Evolutionary conservation across 352 stramenopile genomes (phyloP).

Genomic region (Phytophthora agathidicida): DNA sequence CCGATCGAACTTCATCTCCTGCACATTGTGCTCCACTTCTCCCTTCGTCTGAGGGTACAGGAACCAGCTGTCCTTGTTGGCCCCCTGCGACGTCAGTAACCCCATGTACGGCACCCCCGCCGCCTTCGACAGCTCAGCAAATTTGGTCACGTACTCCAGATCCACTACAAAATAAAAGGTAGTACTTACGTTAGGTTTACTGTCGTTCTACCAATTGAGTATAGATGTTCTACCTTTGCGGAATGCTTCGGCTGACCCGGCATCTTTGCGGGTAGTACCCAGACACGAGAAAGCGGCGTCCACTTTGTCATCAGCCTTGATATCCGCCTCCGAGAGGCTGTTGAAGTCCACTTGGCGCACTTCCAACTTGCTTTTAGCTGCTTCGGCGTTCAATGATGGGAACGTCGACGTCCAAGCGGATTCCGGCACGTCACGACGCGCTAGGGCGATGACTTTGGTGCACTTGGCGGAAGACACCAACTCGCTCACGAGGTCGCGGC

Average conservation of each 20-base stretch:
- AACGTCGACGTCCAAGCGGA: slow-evolving; percentile 53
- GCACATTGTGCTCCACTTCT: slow-evolving; percentile 71
- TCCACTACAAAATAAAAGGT: slow-evolving; percentile 68
- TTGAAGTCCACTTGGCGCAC: slow-evolving; percentile 70
- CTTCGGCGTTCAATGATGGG: slow-evolving; percentile 44
- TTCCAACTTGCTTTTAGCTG: slow-evolving; percentile 61
- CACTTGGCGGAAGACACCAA: slow-evolving; percentile 68
- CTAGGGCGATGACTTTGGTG: slow-evolving; percentile 71
- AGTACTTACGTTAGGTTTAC: too few species aligned
- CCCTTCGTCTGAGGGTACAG: slow-evolving; percentile 82
- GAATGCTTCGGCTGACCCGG: slow-evolving; percentile 69
- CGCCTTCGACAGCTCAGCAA: slow-evolving; percentile 55
- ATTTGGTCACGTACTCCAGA: slow-evolving; percentile 69
- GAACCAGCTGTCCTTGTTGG: slow-evolving; percentile 81
- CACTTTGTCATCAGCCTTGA: slow-evolving; percentile 50
- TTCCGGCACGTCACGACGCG: slow-evolving; percentile 64
- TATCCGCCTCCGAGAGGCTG: slow-evolving; percentile 36
- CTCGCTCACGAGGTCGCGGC: slow-evolving; percentile 71
- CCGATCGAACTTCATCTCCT: slow-evolving; percentile 56
- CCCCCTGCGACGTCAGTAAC: slow-evolving; percentile 60
- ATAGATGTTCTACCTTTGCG: slow-evolving; percentile 55
- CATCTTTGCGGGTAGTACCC: slow-evolving; percentile 73
- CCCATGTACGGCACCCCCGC: slow-evolving; percentile 64
- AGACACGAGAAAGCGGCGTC: slow-evolving; percentile 77
- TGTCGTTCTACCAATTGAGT: too few species aligned